phyloP scores from a whole-genome alignment of 179 eudicot species.

The Vitellaria paradoxa region DNA sequence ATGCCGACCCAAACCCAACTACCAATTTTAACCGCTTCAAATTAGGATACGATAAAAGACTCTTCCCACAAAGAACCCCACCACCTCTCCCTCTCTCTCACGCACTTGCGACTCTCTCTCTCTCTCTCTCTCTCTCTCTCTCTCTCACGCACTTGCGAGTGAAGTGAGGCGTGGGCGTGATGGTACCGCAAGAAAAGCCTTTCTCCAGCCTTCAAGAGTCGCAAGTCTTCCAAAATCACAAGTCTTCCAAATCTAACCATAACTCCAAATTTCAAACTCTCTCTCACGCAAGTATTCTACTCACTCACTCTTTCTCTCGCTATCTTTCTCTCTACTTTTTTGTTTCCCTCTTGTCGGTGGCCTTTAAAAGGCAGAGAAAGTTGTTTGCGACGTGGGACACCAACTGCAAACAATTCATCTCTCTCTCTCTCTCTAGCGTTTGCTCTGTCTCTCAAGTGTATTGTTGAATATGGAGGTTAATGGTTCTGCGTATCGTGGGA shows the following conservation, averaged over 20 bases:
- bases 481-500: slow-evolving; percentile 14
- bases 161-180: background rate
- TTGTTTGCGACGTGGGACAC: background rate
- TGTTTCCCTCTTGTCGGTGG: slow-evolving; percentile 17
- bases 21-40: background rate
- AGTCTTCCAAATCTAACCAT: slow-evolving; percentile 9
- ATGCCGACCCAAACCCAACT: background rate
- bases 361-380: slow-evolving; percentile 3
- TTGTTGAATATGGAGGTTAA: slow-evolving; percentile 14
- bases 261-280: background rate
- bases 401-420: background rate
- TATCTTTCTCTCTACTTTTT: background rate
- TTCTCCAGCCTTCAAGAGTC: background rate
- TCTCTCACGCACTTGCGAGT: background rate
- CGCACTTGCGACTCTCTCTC: background rate
- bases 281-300: too few species aligned
- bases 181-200: background rate
- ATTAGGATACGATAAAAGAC: background rate
- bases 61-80: background rate
- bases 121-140: background rate
- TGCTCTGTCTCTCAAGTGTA: background rate
- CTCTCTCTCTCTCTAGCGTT: background rate
- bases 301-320: too few species aligned
- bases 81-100: background rate
- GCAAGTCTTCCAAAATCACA: background rate